Percentiles rank a stretch among this genome's conserved stretches.
phyloP scores from a whole-genome alignment of 768 basidiomycete species.

The Flagelloscypha sp. region DNA sequence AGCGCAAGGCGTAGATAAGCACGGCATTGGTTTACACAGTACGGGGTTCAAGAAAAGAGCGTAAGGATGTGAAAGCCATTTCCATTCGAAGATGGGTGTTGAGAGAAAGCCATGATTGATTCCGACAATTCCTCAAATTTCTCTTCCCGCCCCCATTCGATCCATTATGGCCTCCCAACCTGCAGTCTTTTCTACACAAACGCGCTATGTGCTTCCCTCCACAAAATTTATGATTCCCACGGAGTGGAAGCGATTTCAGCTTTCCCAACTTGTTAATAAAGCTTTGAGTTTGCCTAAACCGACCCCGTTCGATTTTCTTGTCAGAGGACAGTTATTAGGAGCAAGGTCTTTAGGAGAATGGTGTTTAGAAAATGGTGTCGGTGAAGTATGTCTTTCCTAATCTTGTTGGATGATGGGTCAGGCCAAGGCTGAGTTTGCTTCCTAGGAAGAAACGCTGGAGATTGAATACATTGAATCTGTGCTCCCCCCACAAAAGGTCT shows the following conservation, averaged over 20 bases:
- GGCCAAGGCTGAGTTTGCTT: slow-evolving; percentile 4
- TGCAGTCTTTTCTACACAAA: slow-evolving; percentile 66
- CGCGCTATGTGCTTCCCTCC: slow-evolving; percentile 65
- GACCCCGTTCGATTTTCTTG: slow-evolving; percentile 89
- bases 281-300: slow-evolving; percentile 66
- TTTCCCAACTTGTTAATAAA: slow-evolving; percentile 96
- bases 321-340: slow-evolving; percentile 74
- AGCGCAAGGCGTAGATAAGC: no score
- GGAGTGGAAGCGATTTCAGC: slow-evolving; percentile 88
- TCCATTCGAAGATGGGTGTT: no score
- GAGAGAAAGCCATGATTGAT: no score
- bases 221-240: slow-evolving; percentile 92
- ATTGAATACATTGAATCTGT: slow-evolving; percentile 89
- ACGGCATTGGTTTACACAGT: no score
- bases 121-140: no score
- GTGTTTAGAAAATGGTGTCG: slow-evolving; percentile 61
- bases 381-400: slow-evolving; percentile 43
- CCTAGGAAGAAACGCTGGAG: slow-evolving; percentile 81
- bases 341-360: slow-evolving; percentile 66
- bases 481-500: slow-evolving; percentile 76
- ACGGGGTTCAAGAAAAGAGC: no score
- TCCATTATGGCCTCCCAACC: slow-evolving; percentile 34
- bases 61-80: no score
- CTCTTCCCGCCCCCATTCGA: no score
- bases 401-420: neutral